phyloP scores from a whole-genome alignment of 2,329 filamentous ascomycete species.

The Chaetoscypha palmicola region DNA sequence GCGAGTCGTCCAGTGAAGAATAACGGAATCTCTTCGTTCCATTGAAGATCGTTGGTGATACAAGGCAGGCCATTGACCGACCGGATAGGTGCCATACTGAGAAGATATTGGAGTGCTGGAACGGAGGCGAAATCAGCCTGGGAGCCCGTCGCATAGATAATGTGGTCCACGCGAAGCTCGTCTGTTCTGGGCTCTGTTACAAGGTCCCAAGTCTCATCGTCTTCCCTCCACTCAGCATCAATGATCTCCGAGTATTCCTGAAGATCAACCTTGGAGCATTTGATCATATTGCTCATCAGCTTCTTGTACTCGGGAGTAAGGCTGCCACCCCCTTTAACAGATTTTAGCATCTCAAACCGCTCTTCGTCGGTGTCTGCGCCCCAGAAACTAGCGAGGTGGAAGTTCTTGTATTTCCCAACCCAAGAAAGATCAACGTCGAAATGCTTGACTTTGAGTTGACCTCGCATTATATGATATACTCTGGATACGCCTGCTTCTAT shows the following conservation, averaged over 20 bases:
- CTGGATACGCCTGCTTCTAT: constrained; percentile 57
- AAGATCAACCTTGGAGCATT: constrained; percentile 11
- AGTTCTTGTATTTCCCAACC: constrained; percentile 78
- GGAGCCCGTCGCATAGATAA: constrained; percentile 56
- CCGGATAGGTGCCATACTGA: constrained; percentile 52
- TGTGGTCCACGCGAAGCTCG: constrained; percentile 40
- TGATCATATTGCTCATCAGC: constrained; percentile 13
- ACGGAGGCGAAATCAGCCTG: constrained; percentile 54
- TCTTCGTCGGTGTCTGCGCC: constrained; percentile 65
- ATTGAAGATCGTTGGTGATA: constrained; percentile 69
- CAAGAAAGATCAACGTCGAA: constrained; percentile 72
- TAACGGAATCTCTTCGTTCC: constrained; percentile 64
- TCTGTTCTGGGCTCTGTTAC: constrained; percentile 45
- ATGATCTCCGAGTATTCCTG: constrained; percentile 33
- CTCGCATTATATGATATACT: constrained; percentile 64
- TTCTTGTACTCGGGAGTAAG: constrained; percentile 48
- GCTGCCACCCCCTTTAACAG: constrained; percentile 68
- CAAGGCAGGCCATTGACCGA: constrained; percentile 62
- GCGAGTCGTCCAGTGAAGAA: constrained; percentile 66
- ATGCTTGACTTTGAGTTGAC: constrained; percentile 54
- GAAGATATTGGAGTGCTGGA: constrained; percentile 54
- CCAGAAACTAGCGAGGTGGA: constrained; percentile 71
- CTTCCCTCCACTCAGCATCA: constrained; percentile 43
- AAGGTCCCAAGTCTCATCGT: constrained; percentile 43
- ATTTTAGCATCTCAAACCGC: constrained; percentile 56